Conservation (phyloP, 2,329 filamentous ascomycete species). For the Neopestalotiopsis sp. region DNA sequence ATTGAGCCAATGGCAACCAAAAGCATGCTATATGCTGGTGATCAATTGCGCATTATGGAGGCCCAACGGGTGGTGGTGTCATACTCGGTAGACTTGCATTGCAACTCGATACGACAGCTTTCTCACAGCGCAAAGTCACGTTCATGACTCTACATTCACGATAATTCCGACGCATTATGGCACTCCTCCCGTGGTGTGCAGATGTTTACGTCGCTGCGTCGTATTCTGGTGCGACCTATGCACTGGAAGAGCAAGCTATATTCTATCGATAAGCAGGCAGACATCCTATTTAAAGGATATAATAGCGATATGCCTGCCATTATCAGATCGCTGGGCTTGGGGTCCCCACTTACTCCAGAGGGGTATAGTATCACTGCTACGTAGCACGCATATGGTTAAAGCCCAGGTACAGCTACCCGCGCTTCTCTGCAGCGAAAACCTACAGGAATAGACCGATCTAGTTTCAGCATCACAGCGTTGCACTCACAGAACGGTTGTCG, state of each 20-base stretch:
- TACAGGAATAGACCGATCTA: conserved; percentile 35
- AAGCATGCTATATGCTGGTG: not conserved
- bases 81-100: not conserved
- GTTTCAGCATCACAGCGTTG: conserved; percentile 32
- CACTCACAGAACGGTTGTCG: conserved; percentile 30
- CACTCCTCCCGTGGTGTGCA: too few species aligned
- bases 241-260: not conserved
- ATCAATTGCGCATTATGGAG: not conserved
- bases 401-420: conserved; percentile 36
- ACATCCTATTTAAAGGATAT: not conserved
- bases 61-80: not conserved
- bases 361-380: conserved; percentile 8
- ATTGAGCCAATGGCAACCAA: not conserved
- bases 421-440: conserved; percentile 32
- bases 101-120: not conserved
- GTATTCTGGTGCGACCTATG: not conserved
- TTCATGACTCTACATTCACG: too few species aligned
- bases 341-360: not conserved
- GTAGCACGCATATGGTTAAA: conserved; percentile 25
- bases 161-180: too few species aligned
- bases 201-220: not conserved
- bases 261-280: not conserved
- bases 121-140: not conserved
- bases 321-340: conserved; percentile 5
- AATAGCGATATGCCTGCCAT: not conserved